Evolutionary conservation across 1,284 basidiomycete genomes (phyloP).

Genomic region (Cystobasidiaceae sp.): DNA sequence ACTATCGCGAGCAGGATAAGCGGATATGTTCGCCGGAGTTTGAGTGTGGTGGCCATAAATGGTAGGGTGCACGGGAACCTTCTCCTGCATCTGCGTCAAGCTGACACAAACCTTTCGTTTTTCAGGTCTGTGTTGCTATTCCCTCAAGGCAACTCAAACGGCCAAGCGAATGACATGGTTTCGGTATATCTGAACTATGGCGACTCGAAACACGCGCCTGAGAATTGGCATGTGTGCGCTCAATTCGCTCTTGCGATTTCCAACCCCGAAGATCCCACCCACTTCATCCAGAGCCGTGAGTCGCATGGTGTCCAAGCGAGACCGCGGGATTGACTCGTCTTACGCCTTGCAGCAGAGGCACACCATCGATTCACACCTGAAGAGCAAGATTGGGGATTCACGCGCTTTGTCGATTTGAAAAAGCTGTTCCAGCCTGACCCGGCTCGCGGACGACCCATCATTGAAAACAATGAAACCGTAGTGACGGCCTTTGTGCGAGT

Average conservation of each 20-base stretch:
- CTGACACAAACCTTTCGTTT: too few species aligned
- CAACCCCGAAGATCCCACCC: slow-evolving; percentile 87
- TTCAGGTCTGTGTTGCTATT: slow-evolving; percentile 93
- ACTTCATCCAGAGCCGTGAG: slow-evolving; percentile 95
- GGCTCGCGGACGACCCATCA: slow-evolving; percentile 80
- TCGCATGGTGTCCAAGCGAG: slow-evolving; percentile 20
- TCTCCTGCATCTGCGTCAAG: too few species aligned
- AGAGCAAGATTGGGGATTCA: slow-evolving; percentile 99
- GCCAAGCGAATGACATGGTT: slow-evolving; percentile 98
- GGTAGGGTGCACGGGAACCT: too few species aligned
- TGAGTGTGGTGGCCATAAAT: slow-evolving; percentile 95
- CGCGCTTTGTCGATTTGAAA: slow-evolving; percentile 94
- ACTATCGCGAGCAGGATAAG: slow-evolving; percentile 92
- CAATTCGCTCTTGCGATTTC: slow-evolving; percentile 99
- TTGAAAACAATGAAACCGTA: slow-evolving; percentile 90
- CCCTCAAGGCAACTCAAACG: slow-evolving; percentile 98
- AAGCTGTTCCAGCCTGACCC: slow-evolving; percentile 86
- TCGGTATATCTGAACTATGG: slow-evolving; percentile 99
- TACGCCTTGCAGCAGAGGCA: slow-evolving; percentile 61
- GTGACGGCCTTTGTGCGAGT: slow-evolving; percentile 96
- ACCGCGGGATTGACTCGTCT: neutral
- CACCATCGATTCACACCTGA: slow-evolving; percentile 99
- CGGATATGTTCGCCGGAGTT: slow-evolving; percentile 92
- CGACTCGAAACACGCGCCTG: slow-evolving; percentile 93
- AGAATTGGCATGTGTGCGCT: slow-evolving; percentile 99